Percentiles rank a stretch among this genome's conserved stretches.
phyloP scores from a whole-genome alignment of 176 grass and related monocot genomes.

The Phoenix dactylifera region DNA sequence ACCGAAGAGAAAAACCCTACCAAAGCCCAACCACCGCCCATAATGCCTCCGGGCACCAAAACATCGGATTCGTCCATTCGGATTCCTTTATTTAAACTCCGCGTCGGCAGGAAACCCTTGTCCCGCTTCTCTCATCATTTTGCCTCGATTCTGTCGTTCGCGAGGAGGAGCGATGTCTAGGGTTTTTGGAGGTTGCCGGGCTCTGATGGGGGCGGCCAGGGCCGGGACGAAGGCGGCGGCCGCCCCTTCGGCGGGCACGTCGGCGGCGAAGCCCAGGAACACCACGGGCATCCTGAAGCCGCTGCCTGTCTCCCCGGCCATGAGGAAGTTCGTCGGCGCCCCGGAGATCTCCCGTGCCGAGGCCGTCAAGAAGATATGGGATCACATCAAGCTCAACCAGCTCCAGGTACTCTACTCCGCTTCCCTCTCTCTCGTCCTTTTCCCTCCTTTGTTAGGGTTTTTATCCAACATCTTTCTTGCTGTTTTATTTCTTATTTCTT shows the following conservation, averaged over 20 bases:
- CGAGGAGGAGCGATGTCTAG: slow-evolving; percentile 29
- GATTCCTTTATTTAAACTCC: too few species aligned
- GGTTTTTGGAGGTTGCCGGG: slow-evolving; percentile 44
- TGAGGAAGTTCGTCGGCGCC: slow-evolving; percentile 49
- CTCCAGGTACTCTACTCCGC: slow-evolving; percentile 51
- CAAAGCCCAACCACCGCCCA: too few species aligned
- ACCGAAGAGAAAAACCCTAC: too few species aligned
- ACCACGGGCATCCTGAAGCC: slow-evolving; percentile 32
- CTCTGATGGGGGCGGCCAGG: slow-evolving; percentile 37
- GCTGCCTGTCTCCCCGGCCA: slow-evolving; percentile 33
- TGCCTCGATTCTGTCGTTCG: not conserved
- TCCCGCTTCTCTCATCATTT: too few species aligned
- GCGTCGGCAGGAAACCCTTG: too few species aligned
- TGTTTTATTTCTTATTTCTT: not conserved
- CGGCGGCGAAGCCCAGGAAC: slow-evolving; percentile 2
- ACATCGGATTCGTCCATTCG: too few species aligned
- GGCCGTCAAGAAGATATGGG: slow-evolving; percentile 67
- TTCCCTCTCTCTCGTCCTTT: not conserved
- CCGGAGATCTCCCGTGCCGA: slow-evolving; percentile 47
- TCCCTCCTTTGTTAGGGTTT: not conserved
- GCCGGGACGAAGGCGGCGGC: slow-evolving; percentile 17
- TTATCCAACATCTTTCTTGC: not conserved
- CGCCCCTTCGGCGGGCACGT: too few species aligned
- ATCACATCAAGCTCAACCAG: slow-evolving; percentile 56
- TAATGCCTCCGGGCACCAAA: too few species aligned